Evolutionary conservation across 2,329 filamentous ascomycete genomes (phyloP).

Genomic region (Pyrenochaeta sp.): DNA sequence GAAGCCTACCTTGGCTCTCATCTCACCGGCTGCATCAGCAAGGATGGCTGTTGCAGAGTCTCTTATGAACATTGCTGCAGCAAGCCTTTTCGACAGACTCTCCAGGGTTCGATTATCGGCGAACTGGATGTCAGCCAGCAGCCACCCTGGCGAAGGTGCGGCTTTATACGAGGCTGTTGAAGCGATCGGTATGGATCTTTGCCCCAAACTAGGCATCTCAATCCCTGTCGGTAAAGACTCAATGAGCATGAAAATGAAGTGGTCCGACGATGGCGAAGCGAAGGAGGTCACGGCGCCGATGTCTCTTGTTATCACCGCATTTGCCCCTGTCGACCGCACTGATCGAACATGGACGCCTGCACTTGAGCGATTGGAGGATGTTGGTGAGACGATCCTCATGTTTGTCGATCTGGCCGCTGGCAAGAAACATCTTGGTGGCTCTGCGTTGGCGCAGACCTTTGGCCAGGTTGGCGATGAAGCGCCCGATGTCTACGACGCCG

Average conservation of each 20-base stretch:
- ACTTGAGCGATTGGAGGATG: slow-evolving; percentile 80
- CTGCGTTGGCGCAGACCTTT: slow-evolving; percentile 88
- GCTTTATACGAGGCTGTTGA: slow-evolving; percentile 92
- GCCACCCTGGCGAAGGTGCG: slow-evolving; percentile 89
- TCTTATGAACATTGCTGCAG: slow-evolving; percentile 90
- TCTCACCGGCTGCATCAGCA: slow-evolving; percentile 87
- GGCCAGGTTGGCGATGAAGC: slow-evolving; percentile 83
- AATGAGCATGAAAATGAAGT: slow-evolving; percentile 98
- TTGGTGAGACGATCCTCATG: slow-evolving; percentile 86
- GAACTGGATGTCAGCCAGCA: slow-evolving; percentile 99
- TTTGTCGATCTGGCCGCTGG: slow-evolving; percentile 89
- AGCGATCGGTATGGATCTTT: slow-evolving; percentile 91
- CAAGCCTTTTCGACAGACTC: slow-evolving; percentile 74
- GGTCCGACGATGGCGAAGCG: slow-evolving; percentile 69
- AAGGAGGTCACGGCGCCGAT: slow-evolving; percentile 93
- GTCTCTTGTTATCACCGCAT: slow-evolving; percentile 89
- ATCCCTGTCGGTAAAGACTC: slow-evolving; percentile 99
- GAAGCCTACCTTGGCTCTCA: slow-evolving; percentile 85
- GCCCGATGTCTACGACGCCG: slow-evolving; percentile 84
- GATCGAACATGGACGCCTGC: slow-evolving; percentile 93
- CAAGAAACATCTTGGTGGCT: slow-evolving; percentile 84
- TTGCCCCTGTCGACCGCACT: slow-evolving; percentile 82
- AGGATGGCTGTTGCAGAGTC: slow-evolving; percentile 96
- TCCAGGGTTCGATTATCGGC: slow-evolving; percentile 86
- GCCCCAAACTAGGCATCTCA: slow-evolving; percentile 85